Evolutionary conservation across 169 alveolate species (phyloP).

Genomic region (Eimeria acervulina): DNA sequence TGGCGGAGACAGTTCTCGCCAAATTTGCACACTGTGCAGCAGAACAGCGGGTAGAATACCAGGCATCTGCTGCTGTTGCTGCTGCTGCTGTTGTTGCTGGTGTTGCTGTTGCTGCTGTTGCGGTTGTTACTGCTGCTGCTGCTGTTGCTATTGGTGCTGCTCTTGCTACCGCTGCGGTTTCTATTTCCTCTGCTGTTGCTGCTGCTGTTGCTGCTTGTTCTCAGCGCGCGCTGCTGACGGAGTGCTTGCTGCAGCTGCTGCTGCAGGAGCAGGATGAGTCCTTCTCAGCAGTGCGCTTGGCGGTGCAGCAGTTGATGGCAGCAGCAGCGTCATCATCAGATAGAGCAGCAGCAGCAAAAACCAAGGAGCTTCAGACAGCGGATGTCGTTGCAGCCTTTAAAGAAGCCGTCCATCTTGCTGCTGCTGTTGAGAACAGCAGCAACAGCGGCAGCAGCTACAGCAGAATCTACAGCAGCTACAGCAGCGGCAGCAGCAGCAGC

Average conservation of each 20-base stretch:
- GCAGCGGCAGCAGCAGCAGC: slow-evolving; percentile 56
- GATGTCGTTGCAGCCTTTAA: slow-evolving; percentile 52
- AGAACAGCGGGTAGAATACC: background rate
- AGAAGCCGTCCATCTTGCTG: slow-evolving; percentile 38
- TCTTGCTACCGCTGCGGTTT: background rate
- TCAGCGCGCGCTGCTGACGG: slow-evolving; percentile 59
- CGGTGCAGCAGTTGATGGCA: slow-evolving; percentile 47
- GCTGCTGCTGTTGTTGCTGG: slow-evolving; percentile 36
- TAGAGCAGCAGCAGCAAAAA: slow-evolving; percentile 19
- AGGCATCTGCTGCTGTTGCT: background rate
- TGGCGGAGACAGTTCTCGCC: background rate
- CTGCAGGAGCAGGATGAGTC: slow-evolving; percentile 38
- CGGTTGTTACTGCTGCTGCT: background rate
- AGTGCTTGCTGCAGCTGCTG: slow-evolving; percentile 72
- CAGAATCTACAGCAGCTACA: too few relatives aligned
- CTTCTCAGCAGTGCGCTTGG: slow-evolving; percentile 31
- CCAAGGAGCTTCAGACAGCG: background rate
- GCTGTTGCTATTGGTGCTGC: slow-evolving; percentile 30
- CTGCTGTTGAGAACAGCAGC: slow-evolving; percentile 57
- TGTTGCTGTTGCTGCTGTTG: slow-evolving; percentile 2
- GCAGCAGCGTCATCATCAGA: slow-evolving; percentile 25
- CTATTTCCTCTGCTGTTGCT: background rate
- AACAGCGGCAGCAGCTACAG: slow-evolving; percentile 16
- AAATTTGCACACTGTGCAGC: background rate
- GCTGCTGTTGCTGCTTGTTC: slow-evolving; percentile 2